Evolutionary conservation across 2,329 filamentous ascomycete genomes (phyloP).

Genomic region (Fusarium pseudograminearum): DNA sequence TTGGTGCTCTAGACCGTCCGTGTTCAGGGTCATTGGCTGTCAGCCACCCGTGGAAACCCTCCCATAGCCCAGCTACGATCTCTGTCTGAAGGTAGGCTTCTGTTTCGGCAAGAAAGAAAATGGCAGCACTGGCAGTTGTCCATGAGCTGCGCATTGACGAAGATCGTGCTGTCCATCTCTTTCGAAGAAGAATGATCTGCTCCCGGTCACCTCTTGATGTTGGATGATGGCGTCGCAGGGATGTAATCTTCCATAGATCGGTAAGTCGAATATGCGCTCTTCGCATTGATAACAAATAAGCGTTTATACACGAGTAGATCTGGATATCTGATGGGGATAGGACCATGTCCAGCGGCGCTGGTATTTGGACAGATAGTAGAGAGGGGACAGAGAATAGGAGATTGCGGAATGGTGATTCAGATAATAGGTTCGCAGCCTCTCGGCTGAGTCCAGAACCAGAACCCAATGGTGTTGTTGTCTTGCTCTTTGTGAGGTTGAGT

Average conservation of each 20-base stretch:
- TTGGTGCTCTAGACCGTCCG: constrained; percentile 41
- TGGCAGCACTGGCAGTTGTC: constrained; percentile 87
- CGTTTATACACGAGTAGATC: constrained; percentile 85
- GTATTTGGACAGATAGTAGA: constrained; percentile 77
- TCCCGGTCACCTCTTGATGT: constrained; percentile 72
- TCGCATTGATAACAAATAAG: constrained; percentile 87
- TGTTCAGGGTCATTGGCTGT: constrained; percentile 57
- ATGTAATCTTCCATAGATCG: constrained; percentile 86
- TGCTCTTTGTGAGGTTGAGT: constrained; percentile 70
- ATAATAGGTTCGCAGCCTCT: constrained; percentile 53
- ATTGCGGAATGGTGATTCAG: constrained; percentile 76
- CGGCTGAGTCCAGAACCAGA: constrained; percentile 53
- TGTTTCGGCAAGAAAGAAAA: constrained; percentile 90
- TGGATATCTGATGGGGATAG: constrained; percentile 80
- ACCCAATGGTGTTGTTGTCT: constrained; percentile 54
- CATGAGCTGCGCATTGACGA: constrained; percentile 83
- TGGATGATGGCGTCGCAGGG: constrained; percentile 81
- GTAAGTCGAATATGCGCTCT: constrained; percentile 87
- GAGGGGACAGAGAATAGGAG: constrained; percentile 81
- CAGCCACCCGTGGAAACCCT: constrained; percentile 83
- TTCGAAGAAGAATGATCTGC: constrained; percentile 71
- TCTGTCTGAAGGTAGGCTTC: constrained; percentile 92
- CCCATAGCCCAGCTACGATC: constrained; percentile 84
- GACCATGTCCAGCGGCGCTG: constrained; percentile 87
- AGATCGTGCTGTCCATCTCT: constrained; percentile 72